Evolutionary conservation across 768 basidiomycete genomes (phyloP), one percentile per base, ranked within the genome.

Genomic region (Pisolithus marmoratus): DNA sequence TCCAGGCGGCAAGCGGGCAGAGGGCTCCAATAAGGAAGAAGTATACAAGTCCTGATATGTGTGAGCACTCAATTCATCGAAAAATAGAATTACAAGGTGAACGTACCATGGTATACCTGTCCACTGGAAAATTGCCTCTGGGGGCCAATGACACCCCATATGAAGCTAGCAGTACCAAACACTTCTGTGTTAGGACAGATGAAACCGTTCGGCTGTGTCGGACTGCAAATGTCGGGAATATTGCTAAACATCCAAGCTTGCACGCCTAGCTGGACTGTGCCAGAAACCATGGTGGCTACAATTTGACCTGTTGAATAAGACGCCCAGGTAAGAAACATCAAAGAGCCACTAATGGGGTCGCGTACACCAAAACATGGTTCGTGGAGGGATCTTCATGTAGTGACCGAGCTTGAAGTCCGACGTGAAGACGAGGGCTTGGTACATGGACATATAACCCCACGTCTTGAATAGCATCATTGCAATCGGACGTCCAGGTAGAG

Each of bases 141-240:
- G 8, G 90, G 90, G 2, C 90, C 88, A 52, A 93, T 87, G 54
- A 88, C 85, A 54, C 90, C 87, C 84, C 83, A 90, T 56, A 91
- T 79, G 54, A 92, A 79, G 53, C 81, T 82, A 20, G 89, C 89
- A 4, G 86, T 87, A 34, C 85, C 87, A 63, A 91, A 90, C 6
- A 88, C 84, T 54, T 82, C 73, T 5, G 84, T 85, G 14, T 52
- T 66, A 0, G 87, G 86, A 64, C 88, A 90, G 50, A 80, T 84
- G 66, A 89, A 90, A n/a, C 79, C 43, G n/a, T 45, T n/a, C 19
- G 56, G 57, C 27, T 70, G 66, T 11, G 55, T 59, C 7, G 53
- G 46, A 8, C 57, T 54, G 68, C 72, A 54, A 38, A 72, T 68
- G 38, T 66, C 64, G 3, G 63, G 56, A 48, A 77, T 74, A 27